These are phyloP conservation scores for Podospora australis DNA, from an alignment of 495 filamentous ascomycete species.

Conservation along the genomic window DNA sequence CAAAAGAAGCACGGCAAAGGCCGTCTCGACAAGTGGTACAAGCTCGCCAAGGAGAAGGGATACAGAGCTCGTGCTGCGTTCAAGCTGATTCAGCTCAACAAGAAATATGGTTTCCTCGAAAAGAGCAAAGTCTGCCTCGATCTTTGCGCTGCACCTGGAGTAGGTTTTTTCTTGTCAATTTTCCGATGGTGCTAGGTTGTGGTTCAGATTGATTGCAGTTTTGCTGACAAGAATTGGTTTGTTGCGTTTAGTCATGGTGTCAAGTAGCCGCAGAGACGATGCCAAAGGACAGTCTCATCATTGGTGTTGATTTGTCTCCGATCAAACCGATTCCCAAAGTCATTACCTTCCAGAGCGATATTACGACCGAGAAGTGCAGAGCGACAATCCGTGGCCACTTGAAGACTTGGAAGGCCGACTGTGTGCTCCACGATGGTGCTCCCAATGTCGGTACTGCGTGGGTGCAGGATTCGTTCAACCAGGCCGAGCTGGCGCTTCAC, in stretches of 20 bases:
- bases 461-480: constrained; percentile 97
- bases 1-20: constrained; percentile 99
- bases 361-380: constrained; percentile 93
- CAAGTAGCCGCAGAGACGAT: constrained; percentile 96
- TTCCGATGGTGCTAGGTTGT: background rate
- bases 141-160: constrained; percentile 94
- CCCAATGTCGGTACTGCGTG: constrained; percentile 97
- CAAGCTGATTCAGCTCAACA: constrained; percentile 97
- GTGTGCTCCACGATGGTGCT: constrained; percentile 95
- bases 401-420: constrained; percentile 96
- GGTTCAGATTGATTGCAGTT: too few relatives aligned
- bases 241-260: constrained; percentile 71
- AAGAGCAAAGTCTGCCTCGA: constrained; percentile 93
- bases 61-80: constrained; percentile 95
- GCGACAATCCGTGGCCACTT: constrained; percentile 85
- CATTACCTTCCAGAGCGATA: constrained; percentile 95
- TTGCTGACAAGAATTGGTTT: constrained; percentile 16
- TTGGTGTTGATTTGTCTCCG: constrained; percentile 90
- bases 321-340: constrained; percentile 93
- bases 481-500: constrained; percentile 90
- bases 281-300: constrained; percentile 82
- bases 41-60: constrained; percentile 92
- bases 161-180: constrained; percentile 38
- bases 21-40: constrained; percentile 93
- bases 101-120: constrained; percentile 96